These are phyloP conservation scores for Arabidopsis lyrata DNA, from an alignment of 441 rosid species.

Conservation along the genomic window DNA sequence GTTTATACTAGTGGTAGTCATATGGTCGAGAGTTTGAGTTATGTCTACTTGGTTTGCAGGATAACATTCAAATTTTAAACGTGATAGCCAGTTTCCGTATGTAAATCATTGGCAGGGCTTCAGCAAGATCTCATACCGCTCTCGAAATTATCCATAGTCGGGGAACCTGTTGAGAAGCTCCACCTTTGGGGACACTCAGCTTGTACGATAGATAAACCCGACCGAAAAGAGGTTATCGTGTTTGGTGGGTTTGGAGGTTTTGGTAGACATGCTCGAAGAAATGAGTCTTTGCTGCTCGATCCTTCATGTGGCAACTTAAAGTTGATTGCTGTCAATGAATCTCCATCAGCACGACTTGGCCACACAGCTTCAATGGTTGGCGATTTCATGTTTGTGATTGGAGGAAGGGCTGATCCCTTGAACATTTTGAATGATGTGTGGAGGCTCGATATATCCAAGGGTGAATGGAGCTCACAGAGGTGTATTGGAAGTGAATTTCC, in stretches of 20 bases:
- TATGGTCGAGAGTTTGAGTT: constrained; percentile 37
- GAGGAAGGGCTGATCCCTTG: constrained; percentile 89
- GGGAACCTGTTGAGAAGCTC: constrained; percentile 81
- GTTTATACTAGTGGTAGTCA: constrained; percentile 1
- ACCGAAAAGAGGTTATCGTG: constrained; percentile 51
- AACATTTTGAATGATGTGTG: constrained; percentile 81
- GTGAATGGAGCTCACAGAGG: constrained; percentile 64
- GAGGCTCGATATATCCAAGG: constrained; percentile 57
- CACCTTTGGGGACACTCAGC: constrained; percentile 94
- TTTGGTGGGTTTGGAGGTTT: constrained; percentile 97
- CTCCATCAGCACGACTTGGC: constrained; percentile 84
- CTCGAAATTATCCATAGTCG: constrained; percentile 52
- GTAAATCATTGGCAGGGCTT: constrained; percentile 83
- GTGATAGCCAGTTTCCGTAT: constrained; percentile 75
- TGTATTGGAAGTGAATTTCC: constrained; percentile 67
- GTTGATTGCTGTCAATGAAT: constrained; percentile 50
- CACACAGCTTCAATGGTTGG: constrained; percentile 84
- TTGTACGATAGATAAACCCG: constrained; percentile 52
- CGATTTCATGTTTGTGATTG: constrained; percentile 69
- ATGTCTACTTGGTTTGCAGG: constrained; percentile 70
- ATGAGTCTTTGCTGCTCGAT: constrained; percentile 70
- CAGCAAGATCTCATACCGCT: constrained; percentile 51
- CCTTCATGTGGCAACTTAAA: constrained; percentile 58
- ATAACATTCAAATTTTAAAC: constrained; percentile 55
- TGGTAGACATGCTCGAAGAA: constrained; percentile 91